Percentiles rank a stretch among this genome's conserved stretches.
phyloP scores from a whole-genome alignment of 108 stramenopile genomes.

The Skeletonema tropicum region DNA sequence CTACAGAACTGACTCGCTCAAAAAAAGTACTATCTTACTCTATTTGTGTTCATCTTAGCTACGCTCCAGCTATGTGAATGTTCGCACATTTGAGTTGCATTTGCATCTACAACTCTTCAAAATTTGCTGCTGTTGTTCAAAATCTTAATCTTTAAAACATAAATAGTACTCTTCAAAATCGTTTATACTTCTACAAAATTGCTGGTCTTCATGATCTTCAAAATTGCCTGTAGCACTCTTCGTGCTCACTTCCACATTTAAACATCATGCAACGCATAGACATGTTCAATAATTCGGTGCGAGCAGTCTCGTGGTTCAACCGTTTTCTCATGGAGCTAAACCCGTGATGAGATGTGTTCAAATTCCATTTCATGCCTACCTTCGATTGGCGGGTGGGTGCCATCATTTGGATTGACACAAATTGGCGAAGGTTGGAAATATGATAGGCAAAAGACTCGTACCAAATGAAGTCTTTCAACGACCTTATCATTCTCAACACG shows the following conservation, averaged over 20 bases:
- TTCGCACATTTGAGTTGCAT: background rate
- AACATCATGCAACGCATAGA: background rate
- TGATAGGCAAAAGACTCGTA: conserved; percentile 81
- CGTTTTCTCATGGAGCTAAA: conserved; percentile 19
- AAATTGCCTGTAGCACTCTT: background rate
- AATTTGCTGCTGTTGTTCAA: background rate
- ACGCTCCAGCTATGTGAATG: too few species aligned
- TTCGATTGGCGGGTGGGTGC: background rate
- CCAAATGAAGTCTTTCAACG: conserved; percentile 43
- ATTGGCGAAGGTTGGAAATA: conserved; percentile 63
- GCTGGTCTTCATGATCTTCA: conserved; percentile 16
- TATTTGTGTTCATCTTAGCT: background rate
- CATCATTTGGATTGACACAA: conserved; percentile 25
- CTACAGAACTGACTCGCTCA: too few species aligned
- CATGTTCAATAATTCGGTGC: background rate
- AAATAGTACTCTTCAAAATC: too few species aligned
- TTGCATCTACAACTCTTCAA: too few species aligned
- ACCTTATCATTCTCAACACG: conserved; percentile 48
- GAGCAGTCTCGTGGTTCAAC: background rate
- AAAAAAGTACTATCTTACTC: too few species aligned
- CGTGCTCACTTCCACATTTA: background rate
- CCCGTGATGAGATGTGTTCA: conserved; percentile 31
- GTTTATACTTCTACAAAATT: too few species aligned
- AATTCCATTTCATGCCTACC: background rate
- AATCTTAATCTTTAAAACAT: too few species aligned